A percentile compares a stretch with the other conserved stretches of the same genome.
Conservation (phyloP, 306 rosid genomes). For the Quercus cerris region DNA sequence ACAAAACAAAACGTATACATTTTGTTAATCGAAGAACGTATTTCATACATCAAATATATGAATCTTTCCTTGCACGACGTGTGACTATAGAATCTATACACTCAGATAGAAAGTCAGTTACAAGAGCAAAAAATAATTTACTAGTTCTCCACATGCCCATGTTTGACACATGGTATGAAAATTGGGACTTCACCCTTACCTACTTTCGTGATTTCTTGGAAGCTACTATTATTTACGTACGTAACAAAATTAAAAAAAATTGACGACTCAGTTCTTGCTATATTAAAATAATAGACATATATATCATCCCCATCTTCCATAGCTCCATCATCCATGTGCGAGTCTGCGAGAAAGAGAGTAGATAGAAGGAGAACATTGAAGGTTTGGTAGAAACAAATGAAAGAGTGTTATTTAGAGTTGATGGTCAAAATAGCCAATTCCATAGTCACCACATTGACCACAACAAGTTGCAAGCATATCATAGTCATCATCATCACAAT, state of each 20-base stretch:
- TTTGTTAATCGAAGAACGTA: too few relatives aligned
- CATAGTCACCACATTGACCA: not conserved
- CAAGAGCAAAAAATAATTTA: too few relatives aligned
- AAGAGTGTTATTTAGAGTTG: not conserved
- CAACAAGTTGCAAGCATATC: not conserved
- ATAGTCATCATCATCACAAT: not conserved
- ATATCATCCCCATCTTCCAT: not conserved
- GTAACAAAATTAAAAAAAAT: not conserved
- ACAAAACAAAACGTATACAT: too few relatives aligned
- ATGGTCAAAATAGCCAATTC: not conserved
- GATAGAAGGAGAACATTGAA: not conserved
- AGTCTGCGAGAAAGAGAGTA: not conserved
- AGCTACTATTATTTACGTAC: not conserved
- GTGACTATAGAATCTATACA: too few relatives aligned
- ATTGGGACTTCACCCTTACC: not conserved
- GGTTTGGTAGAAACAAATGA: not conserved
- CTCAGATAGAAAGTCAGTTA: too few relatives aligned
- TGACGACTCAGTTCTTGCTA: not conserved
- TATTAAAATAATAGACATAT: not conserved
- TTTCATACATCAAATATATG: too few relatives aligned
- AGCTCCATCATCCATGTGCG: not conserved
- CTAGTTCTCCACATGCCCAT: too few relatives aligned
- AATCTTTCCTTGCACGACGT: too few relatives aligned
- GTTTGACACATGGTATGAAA: not conserved
- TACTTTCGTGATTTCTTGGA: not conserved